Evolutionary conservation across 2,329 filamentous ascomycete genomes (phyloP), one percentile per base, ranked within the genome.

Genomic region (Cercospora zeae-maydis): DNA sequence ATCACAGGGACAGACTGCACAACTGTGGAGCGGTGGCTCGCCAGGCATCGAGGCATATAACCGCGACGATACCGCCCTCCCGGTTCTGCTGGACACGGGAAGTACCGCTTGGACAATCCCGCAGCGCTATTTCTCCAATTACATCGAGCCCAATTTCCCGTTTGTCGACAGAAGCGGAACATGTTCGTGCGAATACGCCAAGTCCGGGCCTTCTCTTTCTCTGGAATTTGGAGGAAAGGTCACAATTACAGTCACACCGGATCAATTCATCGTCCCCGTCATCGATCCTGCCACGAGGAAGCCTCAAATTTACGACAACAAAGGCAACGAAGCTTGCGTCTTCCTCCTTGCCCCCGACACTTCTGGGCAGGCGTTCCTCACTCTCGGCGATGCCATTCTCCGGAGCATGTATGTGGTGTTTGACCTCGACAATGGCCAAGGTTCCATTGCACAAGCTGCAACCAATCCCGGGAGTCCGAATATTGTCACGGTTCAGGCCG

Each of bases 381-480:
- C 69, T 9, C 59, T 74, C 1, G 74, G 73, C 9, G 72, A 75
- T 60, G 71, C 73, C 11, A 58, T 75, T 21, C 64, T 76, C 10
- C 61, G 72, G 10, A 69, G 68, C 53, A 73, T 75, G 69, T 76
- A 76, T 61, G 70, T 74, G 39, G 73, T 76, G 58, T 76, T 72
- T 58, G 74, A 76, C 56, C 71, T 75, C 45, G 73, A 76, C 65
- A 74, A 76, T 31, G 72, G 69, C 3, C 74, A 76, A 55, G 65
- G 71, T 19, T 72, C 72, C 2, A 66, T 75, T 39, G 74, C 73
- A 10, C 74, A 75, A 56, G 72, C 74, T n/a, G 63, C 63, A 1
- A 56, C 67, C 7, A 72, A 75, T 57, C 63, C 65, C 52, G 67
- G 65, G 24, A 59, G 56, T 11, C 64, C 70, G 6, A 62, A 69